Evolutionary conservation across 2,329 filamentous ascomycete species (phyloP).

Genomic region (Rosellinia necatrix): DNA sequence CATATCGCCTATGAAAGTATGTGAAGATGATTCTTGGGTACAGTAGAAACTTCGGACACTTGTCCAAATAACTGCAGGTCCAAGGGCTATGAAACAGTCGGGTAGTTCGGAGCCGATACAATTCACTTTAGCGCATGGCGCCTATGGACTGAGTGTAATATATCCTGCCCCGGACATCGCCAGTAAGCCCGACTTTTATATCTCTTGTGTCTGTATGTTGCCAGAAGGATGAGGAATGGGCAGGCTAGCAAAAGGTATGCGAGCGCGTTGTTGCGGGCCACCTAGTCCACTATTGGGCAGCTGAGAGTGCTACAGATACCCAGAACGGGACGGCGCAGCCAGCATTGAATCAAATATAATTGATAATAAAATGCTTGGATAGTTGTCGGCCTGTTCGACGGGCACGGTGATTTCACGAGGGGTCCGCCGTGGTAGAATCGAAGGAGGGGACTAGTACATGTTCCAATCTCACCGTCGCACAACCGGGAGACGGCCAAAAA

Average conservation of each 20-base stretch:
- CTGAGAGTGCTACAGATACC: constrained; percentile 25
- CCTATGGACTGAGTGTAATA: constrained; percentile 18
- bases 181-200: constrained; percentile 17
- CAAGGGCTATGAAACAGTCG: constrained; percentile 11
- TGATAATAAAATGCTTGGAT: neutral
- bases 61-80: constrained; percentile 24
- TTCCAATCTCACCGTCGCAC: constrained; percentile 41
- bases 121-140: constrained; percentile 31
- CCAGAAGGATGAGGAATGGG: constrained; percentile 24
- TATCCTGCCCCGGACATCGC: neutral
- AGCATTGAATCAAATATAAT: constrained; percentile 17
- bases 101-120: constrained; percentile 25
- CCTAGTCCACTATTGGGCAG: constrained; percentile 31
- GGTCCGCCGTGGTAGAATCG: constrained; percentile 25
- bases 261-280: constrained; percentile 34
- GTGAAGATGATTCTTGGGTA: neutral
- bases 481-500: constrained; percentile 31
- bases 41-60: constrained; percentile 24
- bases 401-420: constrained; percentile 4
- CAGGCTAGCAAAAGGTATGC: constrained; percentile 30
- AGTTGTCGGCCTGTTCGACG: constrained; percentile 3
- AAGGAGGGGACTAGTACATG: constrained; percentile 27
- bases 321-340: constrained; percentile 32
- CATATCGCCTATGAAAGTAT: constrained; percentile 31
- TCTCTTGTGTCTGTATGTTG: constrained; percentile 29